Evolutionary conservation across 345 rosid species (phyloP).

Genomic region (Brassica cretica): DNA sequence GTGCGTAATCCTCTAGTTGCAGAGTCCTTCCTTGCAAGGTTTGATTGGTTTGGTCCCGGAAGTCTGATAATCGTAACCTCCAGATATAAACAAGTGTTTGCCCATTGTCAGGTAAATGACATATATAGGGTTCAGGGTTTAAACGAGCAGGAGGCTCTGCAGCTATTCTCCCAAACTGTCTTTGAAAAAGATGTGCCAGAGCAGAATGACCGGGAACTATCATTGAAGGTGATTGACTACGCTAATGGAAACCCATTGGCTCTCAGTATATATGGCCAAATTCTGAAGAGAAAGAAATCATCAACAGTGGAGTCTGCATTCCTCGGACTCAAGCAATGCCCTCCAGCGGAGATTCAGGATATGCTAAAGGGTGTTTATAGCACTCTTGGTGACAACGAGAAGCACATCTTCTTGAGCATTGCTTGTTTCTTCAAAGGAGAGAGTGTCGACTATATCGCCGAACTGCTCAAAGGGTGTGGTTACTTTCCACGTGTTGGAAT

Average conservation of each 20-base stretch:
- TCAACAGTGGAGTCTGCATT: neutral
- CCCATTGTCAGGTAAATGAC: neutral
- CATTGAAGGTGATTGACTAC: neutral
- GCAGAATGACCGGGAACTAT: neutral
- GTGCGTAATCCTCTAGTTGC: neutral
- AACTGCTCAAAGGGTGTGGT: conserved; percentile 28
- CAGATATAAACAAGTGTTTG: neutral
- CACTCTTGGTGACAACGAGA: neutral
- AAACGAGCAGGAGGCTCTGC: neutral
- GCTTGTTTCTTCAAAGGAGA: conserved; percentile 26
- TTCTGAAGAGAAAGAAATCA: neutral
- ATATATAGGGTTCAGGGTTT: conserved; percentile 4
- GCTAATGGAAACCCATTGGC: conserved; percentile 37
- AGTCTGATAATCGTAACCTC: conserved; percentile 23
- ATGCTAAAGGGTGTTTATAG: conserved; percentile 10
- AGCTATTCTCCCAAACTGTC: neutral
- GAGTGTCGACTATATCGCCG: conserved; percentile 3
- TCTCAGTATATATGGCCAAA: neutral
- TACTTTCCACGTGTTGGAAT: conserved; percentile 23
- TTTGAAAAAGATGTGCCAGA: neutral
- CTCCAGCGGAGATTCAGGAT: neutral
- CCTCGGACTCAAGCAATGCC: neutral
- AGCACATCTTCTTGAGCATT: conserved; percentile 16
- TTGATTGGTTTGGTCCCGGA: conserved; percentile 18
- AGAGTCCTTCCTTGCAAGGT: neutral